Evolutionary conservation across 345 rosid species (phyloP), one percentile per base, ranked within the genome.

Genomic region (Corymbia maculata): DNA sequence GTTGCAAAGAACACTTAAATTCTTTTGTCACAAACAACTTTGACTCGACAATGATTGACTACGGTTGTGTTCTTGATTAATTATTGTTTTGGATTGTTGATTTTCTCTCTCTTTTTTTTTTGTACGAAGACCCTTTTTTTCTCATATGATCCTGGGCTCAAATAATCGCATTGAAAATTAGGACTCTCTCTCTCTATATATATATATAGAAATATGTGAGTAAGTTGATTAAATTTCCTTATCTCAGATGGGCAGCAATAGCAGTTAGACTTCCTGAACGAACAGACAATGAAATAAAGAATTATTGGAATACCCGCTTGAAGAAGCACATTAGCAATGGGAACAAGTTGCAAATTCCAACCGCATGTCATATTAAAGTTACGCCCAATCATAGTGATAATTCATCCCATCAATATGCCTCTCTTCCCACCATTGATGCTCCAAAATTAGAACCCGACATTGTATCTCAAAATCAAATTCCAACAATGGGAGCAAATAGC

Each of bases 271-370:
- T 88, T 24, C 30, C 85, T 6, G 88, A 87, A 51, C 51, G 89
- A 42, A 88, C 89, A 7, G 89, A 88, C 7, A 88, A 88, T 6
- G 89, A 88, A 24, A 86, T 86, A 28, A 88, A 88, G 75, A 88
- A 88, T 30, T 88, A 64, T 30, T 88, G 89, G 89, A 88, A 89
- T 85, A 86, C 88, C n/a, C 87, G 68, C 49, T 52, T 85, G 66
- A 88, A 85, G 51, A 88, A 70, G 21, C 57, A 44, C 30, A 6
- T 84, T 32, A 16, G 47, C 15, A 42, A 44, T 8, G 85, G 80
- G 13, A 6, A 64, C 19, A 64, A 64, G 36, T n/a, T 64, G 75
- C 75, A 64, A 64, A 64, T 64, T 64, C 36, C 75, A 64, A n/a
- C 75, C 17, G 75, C 75, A 7, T n/a, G 75, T n/a, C 32, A 13